Evolutionary conservation across 2,329 filamentous ascomycete genomes (phyloP).

Genomic region (Coniochaeta ligniaria): DNA sequence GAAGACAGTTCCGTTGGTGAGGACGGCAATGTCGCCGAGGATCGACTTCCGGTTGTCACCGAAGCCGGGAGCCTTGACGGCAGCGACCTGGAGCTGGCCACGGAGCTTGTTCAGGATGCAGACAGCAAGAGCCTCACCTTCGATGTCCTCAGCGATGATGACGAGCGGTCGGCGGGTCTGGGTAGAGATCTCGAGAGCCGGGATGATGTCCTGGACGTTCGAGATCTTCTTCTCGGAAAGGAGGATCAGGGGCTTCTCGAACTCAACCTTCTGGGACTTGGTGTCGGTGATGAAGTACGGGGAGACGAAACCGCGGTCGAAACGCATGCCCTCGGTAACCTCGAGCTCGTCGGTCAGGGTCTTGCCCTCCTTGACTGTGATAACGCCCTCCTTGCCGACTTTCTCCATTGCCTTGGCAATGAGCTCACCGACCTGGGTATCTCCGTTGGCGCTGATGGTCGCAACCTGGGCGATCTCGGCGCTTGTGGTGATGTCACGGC

Average conservation of each 20-base stretch:
- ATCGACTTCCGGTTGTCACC: constrained; percentile 99
- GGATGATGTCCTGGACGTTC: constrained; percentile 96
- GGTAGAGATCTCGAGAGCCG: constrained; percentile 93
- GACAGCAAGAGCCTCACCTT: constrained; percentile 95
- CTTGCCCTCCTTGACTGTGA: constrained; percentile 99
- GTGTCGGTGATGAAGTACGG: constrained; percentile 99
- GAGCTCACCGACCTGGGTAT: constrained; percentile 88
- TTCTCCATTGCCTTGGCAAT: constrained; percentile 99
- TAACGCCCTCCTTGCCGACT: constrained; percentile 99
- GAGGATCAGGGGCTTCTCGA: constrained; percentile 97
- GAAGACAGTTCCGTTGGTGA: constrained; percentile 97
- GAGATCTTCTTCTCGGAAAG: constrained; percentile 99
- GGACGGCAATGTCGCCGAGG: constrained; percentile 88
- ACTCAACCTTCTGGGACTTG: constrained; percentile 98
- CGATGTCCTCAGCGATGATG: constrained; percentile 98
- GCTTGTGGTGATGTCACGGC: constrained; percentile 95
- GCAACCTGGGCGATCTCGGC: constrained; percentile 97
- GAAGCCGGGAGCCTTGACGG: constrained; percentile 98
- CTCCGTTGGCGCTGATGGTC: constrained; percentile 96
- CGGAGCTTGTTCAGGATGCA: constrained; percentile 99
- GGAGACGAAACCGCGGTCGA: constrained; percentile 97
- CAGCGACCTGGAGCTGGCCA: constrained; percentile 96
- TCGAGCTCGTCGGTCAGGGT: constrained; percentile 96
- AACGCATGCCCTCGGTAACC: constrained; percentile 99
- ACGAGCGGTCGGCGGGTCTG: constrained; percentile 91